Evolutionary conservation across 148 eudicot species (phyloP).

Genomic region (Linanthus parryae): DNA sequence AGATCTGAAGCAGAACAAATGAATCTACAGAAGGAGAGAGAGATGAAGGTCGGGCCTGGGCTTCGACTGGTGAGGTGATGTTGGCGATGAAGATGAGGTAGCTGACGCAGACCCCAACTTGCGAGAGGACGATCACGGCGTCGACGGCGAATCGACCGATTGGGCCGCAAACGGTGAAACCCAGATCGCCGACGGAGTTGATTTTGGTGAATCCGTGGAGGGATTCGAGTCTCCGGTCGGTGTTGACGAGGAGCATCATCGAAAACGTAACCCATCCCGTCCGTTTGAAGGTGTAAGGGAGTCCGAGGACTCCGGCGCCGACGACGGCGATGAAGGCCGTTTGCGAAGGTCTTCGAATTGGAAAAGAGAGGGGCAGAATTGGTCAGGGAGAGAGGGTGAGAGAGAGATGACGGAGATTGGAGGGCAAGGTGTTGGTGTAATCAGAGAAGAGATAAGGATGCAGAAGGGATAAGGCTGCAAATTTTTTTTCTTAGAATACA

Average conservation of each 20-base stretch:
- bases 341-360: constrained; percentile 53
- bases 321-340: constrained; percentile 54
- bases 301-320: constrained; percentile 63
- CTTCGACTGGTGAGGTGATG: too few species aligned
- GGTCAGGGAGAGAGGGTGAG: too few species aligned
- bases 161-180: constrained; percentile 48
- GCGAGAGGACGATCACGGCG: constrained; percentile 54
- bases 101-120: constrained; percentile 61
- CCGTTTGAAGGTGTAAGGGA: constrained; percentile 54
- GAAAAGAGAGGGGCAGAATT: too few species aligned
- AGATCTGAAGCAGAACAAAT: too few species aligned
- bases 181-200: constrained; percentile 59
- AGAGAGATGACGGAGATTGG: constrained; percentile 11
- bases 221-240: constrained; percentile 38
- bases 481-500: too few species aligned
- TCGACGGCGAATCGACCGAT: constrained; percentile 43
- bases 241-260: constrained; percentile 45
- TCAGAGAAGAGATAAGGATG: too few species aligned
- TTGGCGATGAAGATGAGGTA: constrained; percentile 53
- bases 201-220: constrained; percentile 27
- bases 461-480: too few species aligned
- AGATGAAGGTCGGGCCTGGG: too few species aligned
- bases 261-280: constrained; percentile 50
- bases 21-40: too few species aligned
- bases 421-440: too few species aligned